Base-by-base conservation (phyloP, 2,329 filamentous ascomycete species). In the Aspergillus sergii region DNA sequence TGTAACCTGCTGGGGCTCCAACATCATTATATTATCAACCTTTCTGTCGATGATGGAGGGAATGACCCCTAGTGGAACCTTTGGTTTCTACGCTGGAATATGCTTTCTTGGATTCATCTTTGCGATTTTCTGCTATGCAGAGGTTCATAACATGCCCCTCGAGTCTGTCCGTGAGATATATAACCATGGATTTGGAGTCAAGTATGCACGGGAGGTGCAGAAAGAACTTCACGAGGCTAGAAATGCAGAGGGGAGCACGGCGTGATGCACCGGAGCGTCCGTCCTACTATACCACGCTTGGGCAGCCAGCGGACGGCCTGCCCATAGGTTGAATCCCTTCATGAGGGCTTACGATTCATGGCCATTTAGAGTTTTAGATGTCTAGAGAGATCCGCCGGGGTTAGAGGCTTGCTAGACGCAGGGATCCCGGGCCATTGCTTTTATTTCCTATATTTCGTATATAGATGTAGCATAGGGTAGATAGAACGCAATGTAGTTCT, bases 101-200 rank as follows among this genome's bases (percentile, higher is more conserved):
- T 85, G 82, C 66, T 77, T 82, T 60, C 66, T 82, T 36, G 19
- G 51, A 4, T 54, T 54, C 23, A 12, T 43, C 6, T 76, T 81
- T 60, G 78, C 85, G 28, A 78, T 80, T 59, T 81, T 84, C 73
- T 84, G 75, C 66, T 86, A 85, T 66, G 84, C 84, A 0, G 83
- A 86, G 64, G 83, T 84, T 2, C 84, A 85, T 66, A 83, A 84
- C 12, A 82, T 86, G 78, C 81, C 83, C 21, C 73, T 86, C 3
- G 85, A 87, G 68, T 82, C 83, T 54, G 80, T 86, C n/a, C 75
- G 81, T 36, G 80, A 83, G 57, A 77, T 85, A 7, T 86, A 86
- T 66, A 70, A 78, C 50, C 76, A 83, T 53, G 81, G 81, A 0
- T 84, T 84, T 63, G 82, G 82, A 16, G 78, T 83, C 1, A 72